Percentiles rank a stretch among this genome's conserved stretches.
phyloP scores from a whole-genome alignment of 2,329 filamentous ascomycete genomes.

The Microcera coccophila region DNA sequence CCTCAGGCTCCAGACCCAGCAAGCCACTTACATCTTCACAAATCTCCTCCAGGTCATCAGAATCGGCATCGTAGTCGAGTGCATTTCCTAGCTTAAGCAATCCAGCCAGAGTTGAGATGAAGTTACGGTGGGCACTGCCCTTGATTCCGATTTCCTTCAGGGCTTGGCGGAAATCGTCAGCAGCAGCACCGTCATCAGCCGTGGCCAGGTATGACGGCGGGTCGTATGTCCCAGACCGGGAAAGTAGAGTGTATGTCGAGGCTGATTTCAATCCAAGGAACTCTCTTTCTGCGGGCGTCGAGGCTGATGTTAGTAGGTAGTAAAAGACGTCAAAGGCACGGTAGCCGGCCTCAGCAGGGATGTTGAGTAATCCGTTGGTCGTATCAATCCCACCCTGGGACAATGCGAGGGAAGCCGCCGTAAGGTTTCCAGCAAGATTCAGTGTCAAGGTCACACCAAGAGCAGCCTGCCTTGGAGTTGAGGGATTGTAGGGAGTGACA shows the following conservation, averaged over 20 bases:
- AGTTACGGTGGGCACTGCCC: conserved; percentile 72
- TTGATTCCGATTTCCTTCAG: conserved; percentile 93
- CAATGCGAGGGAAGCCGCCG: conserved; percentile 69
- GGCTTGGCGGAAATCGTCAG: conserved; percentile 85
- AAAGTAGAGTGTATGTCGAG: conserved; percentile 72
- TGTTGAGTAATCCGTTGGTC: conserved; percentile 69
- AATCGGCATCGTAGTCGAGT: conserved; percentile 77
- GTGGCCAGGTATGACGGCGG: conserved; percentile 87
- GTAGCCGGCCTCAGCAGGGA: conserved; percentile 75
- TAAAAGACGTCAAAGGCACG: conserved; percentile 98
- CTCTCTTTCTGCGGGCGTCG: conserved; percentile 82
- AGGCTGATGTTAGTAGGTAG: conserved; percentile 88
- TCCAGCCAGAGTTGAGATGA: conserved; percentile 82
- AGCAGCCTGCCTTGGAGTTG: conserved; percentile 72
- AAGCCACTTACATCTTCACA: conserved; percentile 88
- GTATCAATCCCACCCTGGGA: conserved; percentile 89
- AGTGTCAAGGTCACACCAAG: conserved; percentile 79
- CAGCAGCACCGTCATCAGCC: conserved; percentile 85
- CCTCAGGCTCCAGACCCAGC: conserved; percentile 80
- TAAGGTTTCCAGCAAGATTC: conserved; percentile 74
- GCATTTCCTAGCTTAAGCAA: conserved; percentile 90
- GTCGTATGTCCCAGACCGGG: conserved; percentile 77
- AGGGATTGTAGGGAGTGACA: conserved; percentile 86
- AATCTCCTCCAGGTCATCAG: conserved; percentile 76
- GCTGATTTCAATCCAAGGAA: conserved; percentile 77